Evolutionary conservation across 164 flowering plant species (phyloP), one percentile per base, ranked within the genome.

Genomic region (Nelumbo lutea): DNA sequence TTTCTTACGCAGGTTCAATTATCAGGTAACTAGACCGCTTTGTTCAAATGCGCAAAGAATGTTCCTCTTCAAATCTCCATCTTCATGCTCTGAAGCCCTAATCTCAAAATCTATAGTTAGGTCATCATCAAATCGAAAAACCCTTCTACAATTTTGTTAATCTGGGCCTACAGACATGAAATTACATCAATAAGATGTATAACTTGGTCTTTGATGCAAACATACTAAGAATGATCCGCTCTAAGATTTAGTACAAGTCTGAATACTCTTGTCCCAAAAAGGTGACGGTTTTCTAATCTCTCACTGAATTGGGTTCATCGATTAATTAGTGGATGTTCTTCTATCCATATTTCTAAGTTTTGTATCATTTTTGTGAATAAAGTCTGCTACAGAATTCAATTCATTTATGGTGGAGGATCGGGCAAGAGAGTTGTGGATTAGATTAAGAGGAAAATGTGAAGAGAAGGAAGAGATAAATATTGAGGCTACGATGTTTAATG

Each of bases 401-500:
- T 73, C 81, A 2, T 88, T 86, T 80, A 70, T 68, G 3, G 80
- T 90, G 3, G 79, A 83, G 68, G 90, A 85, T 60, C 72, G 72
- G 6, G 82, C 81, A 0, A 93, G 97, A 0, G 82, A 86, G 81
- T 85, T 81, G 73, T 84, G 78, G 77, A 77, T 87, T 38, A 82
- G 73, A 61, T 73, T 92, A 84, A 84, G 76, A 69, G 70, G 89
- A 5, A 84, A 80, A 48, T 81, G 64, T 65, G 83, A 79, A 9
- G 89, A 79, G 9, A 72, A 70, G 13, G 96, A 92, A 66, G 78
- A 81, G 42, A 85, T 92, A 62, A 83, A 90, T 73, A 75, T 92
- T 55, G 91, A 88, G 65, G 94, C 76, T 3, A 87, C 92, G 2
- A 89, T 86, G 94, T 87, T 92, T 69, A 92, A 88, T 68, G 97